Conservation (phyloP, 768 basidiomycete genomes). For the Leccinum uliginosum region DNA sequence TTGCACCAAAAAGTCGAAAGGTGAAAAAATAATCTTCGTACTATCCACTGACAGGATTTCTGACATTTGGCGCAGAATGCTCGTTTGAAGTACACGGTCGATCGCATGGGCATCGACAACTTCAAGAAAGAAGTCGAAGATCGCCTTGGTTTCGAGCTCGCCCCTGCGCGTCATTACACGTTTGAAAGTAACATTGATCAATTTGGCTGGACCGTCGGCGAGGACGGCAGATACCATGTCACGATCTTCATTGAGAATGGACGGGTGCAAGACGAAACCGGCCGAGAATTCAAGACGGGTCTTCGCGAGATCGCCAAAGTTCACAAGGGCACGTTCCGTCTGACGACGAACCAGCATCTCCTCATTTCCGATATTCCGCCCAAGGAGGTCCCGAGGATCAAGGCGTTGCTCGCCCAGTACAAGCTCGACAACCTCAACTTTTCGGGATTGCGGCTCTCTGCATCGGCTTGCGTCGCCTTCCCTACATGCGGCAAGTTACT, state of each 20-base stretch:
- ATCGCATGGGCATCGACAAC: conserved; percentile 83
- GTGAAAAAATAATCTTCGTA: conserved; percentile 24
- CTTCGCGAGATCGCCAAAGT: conserved; percentile 89
- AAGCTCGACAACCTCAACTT: conserved; percentile 84
- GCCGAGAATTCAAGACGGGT: conserved; percentile 86
- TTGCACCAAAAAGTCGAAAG: conserved; percentile 45
- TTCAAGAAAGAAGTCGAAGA: conserved; percentile 92
- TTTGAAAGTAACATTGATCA: conserved; percentile 92
- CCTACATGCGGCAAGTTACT: conserved; percentile 73
- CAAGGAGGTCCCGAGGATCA: conserved; percentile 73
- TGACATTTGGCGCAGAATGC: conserved; percentile 53
- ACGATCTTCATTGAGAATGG: conserved; percentile 97
- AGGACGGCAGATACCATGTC: conserved; percentile 88
- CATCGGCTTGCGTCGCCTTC: conserved; percentile 96
- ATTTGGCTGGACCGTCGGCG: conserved; percentile 88
- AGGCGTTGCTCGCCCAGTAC: conserved; percentile 74
- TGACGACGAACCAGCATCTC: conserved; percentile 95
- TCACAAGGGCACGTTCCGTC: conserved; percentile 90
- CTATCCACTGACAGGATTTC: neutral
- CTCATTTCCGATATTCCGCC: conserved; percentile 78
- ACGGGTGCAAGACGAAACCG: conserved; percentile 92
- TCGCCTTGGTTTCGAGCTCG: conserved; percentile 74
- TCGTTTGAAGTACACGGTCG: conserved; percentile 94
- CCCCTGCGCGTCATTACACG: conserved; percentile 66
- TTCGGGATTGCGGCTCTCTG: conserved; percentile 77